Base-by-base conservation (phyloP, 495 filamentous ascomycete species). In the Aspergillus indologenus region DNA sequence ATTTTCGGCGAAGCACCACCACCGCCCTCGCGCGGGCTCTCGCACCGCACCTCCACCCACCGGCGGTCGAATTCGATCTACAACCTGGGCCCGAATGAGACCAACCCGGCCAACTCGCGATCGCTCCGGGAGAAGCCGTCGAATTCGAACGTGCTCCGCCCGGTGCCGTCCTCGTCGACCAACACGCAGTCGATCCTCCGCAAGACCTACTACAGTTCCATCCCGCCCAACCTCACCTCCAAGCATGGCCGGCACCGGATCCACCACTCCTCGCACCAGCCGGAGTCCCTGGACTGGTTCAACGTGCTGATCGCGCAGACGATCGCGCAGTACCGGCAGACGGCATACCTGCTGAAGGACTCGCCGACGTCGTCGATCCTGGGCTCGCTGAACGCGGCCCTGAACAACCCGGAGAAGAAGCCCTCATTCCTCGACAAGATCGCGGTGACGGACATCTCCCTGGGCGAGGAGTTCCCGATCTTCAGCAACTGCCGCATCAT, bases 241-340 rank as follows among this genome's bases (percentile, higher is more conserved):
- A 78, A 79, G 65, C 73, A 79, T 73, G 75, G 75, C 56, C 66
- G 75, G 19, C 74, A 78, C 47, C 64, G 74, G 53, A 74, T 79
- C 64, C 76, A 78, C 45, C 77, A 80, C 56, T 79, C 92, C 57
- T 90, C 88, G 44, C 94, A 98, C 70, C 93, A 96, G 71, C 95
- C 94, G n/a, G 94, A 98, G 74, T 91, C 87, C n/a, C 76, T 98
- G 62, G 94, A 98, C 70, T 98, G 94, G 94, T 98, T 98, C 80
- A 98, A 98, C 71, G 94, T 98, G 22, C 80, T 98, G 56, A 87
- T 98, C 54, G 95, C 94, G 7, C 94, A 98, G 76, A 95, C 95
- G 0, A 92, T 98, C 53, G 93, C 95, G 3, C 95, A 98, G 68
- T 92, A 98, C 67, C 83, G 94, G 51, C 85, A 87, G 59, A 95